Base-by-base conservation (phyloP, 768 basidiomycete species). In the Pulveroboletus sp. region DNA sequence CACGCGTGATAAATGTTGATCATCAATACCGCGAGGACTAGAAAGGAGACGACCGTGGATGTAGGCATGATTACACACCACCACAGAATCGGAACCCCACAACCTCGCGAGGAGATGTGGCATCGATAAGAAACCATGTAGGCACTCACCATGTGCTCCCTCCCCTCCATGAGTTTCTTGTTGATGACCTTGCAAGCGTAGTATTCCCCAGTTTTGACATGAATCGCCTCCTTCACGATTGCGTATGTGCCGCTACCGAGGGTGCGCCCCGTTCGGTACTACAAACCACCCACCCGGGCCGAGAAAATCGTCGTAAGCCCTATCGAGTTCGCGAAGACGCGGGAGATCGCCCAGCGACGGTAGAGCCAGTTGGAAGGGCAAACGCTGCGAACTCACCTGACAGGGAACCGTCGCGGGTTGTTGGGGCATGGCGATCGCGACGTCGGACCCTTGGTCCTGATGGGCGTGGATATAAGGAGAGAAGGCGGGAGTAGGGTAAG, bases 121-220 rank as follows among this genome's bases (percentile, higher is more conserved):
- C 26, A 51, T 50, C 46, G 43, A 53, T 47, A 36, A 47, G 24
- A 52, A 18, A 39, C 28, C 35, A 26, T 38, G 33, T 49, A 43
- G 7, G 28, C 33, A 64, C 82, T 58, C 18, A 93, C 95, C 95
- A 99, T 98, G 67, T 94, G 85, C 72, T 98, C 95, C 56, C 95
- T 78, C 5, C 95, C 95, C 66, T 95, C 89, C 93, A 96, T 96
- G 51, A 96, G 82, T 64, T 94, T 93, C 79, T 98, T 98, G 83
- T 95, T 97, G 73, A 97, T 93, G 62, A 98, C 96, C 71, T 99
- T 99, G 81, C 94, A 97, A 18, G 95, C 96, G 76, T 87, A 98
- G 73, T 94, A 95, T 69, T 96, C 81, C 18, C 83, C 83, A 1
- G 93, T 92, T 73, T 87, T 85, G 73, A 95, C 85, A 63, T 95